These are phyloP conservation scores for Neonothopanus nambi DNA, from an alignment of 1,284 basidiomycete genomes.

Conservation along the genomic window DNA sequence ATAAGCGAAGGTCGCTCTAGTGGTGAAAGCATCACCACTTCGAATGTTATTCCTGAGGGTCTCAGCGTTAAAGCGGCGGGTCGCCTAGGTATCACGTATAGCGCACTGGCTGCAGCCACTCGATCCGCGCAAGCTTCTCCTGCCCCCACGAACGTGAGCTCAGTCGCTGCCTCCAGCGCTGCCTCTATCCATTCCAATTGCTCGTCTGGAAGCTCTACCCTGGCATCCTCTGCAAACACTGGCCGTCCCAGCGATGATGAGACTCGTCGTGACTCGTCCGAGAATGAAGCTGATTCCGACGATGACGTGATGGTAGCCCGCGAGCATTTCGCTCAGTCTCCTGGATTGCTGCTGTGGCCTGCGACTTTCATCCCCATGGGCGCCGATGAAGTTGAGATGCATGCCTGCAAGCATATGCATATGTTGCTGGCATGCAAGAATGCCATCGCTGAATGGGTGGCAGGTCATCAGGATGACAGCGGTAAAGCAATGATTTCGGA, in stretches of 20 bases:
- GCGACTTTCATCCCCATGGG: slow-evolving; percentile 57
- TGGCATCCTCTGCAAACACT: background rate
- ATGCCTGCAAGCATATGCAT: slow-evolving; percentile 65
- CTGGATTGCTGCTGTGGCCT: slow-evolving; percentile 56
- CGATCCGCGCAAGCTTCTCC: slow-evolving; percentile 2
- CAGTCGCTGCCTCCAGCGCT: background rate
- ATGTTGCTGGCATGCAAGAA: slow-evolving; percentile 58
- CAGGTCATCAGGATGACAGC: slow-evolving; percentile 38
- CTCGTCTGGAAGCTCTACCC: background rate
- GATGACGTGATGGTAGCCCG: background rate
- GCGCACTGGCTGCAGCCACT: slow-evolving; percentile 27
- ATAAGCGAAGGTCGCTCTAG: slow-evolving; percentile 23
- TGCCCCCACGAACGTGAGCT: background rate
- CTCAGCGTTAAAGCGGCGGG: slow-evolving; percentile 44
- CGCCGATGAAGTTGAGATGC: slow-evolving; percentile 65
- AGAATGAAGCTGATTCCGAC: background rate
- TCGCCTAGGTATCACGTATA: slow-evolving; percentile 42
- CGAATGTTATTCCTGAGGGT: slow-evolving; percentile 25
- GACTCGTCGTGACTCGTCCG: background rate
- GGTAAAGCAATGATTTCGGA: slow-evolving; percentile 41
- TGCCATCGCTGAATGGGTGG: slow-evolving; percentile 53
- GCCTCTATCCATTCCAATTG: slow-evolving; percentile 3
- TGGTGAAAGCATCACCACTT: slow-evolving; percentile 21
- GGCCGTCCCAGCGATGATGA: slow-evolving; percentile 2
- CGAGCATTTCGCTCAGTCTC: slow-evolving; percentile 34